Conservation (phyloP, 139 green algal genomes). For the Haematococcus sp. region DNA sequence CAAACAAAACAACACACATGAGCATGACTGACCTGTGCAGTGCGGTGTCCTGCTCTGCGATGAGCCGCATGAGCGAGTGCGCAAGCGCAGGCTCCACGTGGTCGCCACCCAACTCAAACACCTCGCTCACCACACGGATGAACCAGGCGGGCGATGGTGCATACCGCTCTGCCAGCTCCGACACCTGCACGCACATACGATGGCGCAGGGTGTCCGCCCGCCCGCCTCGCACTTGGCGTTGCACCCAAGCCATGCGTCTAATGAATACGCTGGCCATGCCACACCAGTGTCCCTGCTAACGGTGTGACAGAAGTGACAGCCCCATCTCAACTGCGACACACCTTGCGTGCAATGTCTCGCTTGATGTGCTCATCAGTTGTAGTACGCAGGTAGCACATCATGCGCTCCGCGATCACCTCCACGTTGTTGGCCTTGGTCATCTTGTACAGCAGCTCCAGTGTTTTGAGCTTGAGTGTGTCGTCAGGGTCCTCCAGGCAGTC, state of each 20-base stretch:
- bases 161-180: conserved; percentile 86
- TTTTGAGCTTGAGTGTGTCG: conserved; percentile 92
- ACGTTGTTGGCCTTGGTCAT: conserved; percentile 78
- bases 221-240: no score
- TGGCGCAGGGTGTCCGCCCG: no score
- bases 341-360: conserved; percentile 52
- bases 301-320: no score
- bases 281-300: no score
- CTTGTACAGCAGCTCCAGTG: conserved; percentile 92
- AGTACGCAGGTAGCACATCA: conserved; percentile 82
- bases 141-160: conserved; percentile 90
- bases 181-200: conserved; percentile 38
- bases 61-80: conserved; percentile 81
- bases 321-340: no score
- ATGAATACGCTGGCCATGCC: no score
- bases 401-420: conserved; percentile 88
- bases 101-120: conserved; percentile 86
- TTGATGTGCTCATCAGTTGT: conserved; percentile 61
- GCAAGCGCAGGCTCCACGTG: conserved; percentile 66
- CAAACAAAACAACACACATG: no score
- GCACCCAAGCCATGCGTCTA: no score
- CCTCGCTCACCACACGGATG: conserved; percentile 81
- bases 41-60: conserved; percentile 79
- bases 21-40: conserved; percentile 17
- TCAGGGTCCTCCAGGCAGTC: conserved; percentile 96